Base-by-base conservation (phyloP, 2,329 filamentous ascomycete genomes). In the Exophiala viscosa region DNA sequence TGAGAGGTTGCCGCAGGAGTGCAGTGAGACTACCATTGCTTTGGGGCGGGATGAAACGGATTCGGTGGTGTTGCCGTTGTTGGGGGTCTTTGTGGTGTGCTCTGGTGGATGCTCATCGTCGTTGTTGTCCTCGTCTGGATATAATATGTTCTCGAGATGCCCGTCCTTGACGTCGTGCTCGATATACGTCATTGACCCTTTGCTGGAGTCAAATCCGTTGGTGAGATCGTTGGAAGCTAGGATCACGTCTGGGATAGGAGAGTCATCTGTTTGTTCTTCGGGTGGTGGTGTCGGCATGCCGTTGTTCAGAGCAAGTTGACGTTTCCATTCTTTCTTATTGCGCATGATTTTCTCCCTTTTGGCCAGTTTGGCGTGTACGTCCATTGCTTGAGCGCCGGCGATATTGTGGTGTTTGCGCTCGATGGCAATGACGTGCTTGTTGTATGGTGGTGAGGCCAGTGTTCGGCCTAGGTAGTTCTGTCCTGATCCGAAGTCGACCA, bases 1-100 rank as follows among this genome's bases (percentile, higher is more conserved):
- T 0, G 95, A 87, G n/a, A 99, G 83, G 62, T 99, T 97, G 23
- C 93, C 93, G 67, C 93, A 99, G 0, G 92, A 97, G 69, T 99
- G 93, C 14, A 99, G 88, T 0, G 93, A 97, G 28, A 97, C 85
- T 13, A 92, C 88, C 85, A 96, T 90, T 36, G 55, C 39, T 17
- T 28, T 45, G 17, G 15, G 9, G 17, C 33, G 13, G 39, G 7
- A 6, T 40, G n/a, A n/a, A n/a, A n/a, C n/a, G n/a, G n/a, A n/a
- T 40, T 33, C 32, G 32, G 32, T 13, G 7, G 34, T 13, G 34
- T 5, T 7, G 11, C 11, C 34, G 1, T 36, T 6, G 34, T 4
- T 2, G 10, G 34, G 34, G 10, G 2, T 36, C 7, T 28, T 36
- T 36, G 34, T 36, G 34, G 34, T 36, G 14, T 36, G 10, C 11